phyloP scores from a whole-genome alignment of 192 early-diverging fungal genomes.

The Coemansia asiatica region DNA sequence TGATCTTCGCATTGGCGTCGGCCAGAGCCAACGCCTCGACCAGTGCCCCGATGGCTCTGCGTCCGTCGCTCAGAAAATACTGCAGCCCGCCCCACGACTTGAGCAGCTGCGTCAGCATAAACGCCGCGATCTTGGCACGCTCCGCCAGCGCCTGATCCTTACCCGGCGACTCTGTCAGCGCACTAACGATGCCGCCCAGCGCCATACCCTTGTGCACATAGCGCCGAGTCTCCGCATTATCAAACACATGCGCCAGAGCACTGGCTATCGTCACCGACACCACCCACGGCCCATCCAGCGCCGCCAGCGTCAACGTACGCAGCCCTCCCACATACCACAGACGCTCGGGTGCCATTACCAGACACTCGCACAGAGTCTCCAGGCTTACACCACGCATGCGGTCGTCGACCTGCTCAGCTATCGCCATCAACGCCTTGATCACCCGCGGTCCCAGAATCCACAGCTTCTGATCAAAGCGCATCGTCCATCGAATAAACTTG shows the following conservation, averaged over 20 bases:
- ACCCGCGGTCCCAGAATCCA: slow-evolving; percentile 45
- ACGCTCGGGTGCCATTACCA: slow-evolving; percentile 35
- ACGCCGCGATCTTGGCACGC: slow-evolving; percentile 47
- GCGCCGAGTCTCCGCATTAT: slow-evolving; percentile 35
- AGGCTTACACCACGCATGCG: slow-evolving; percentile 50
- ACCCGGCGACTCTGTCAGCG: slow-evolving; percentile 44
- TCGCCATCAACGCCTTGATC: slow-evolving; percentile 45
- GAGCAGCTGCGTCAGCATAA: slow-evolving; percentile 52
- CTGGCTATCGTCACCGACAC: slow-evolving; percentile 41
- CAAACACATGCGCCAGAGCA: slow-evolving; percentile 42
- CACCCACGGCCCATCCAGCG: slow-evolving; percentile 55
- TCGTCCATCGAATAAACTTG: slow-evolving; percentile 51
- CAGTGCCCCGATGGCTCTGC: slow-evolving; percentile 31
- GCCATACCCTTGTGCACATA: slow-evolving; percentile 37
- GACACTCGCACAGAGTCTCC: slow-evolving; percentile 53
- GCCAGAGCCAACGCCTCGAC: slow-evolving; percentile 41
- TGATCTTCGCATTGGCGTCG: slow-evolving; percentile 39
- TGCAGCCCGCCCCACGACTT: slow-evolving; percentile 59
- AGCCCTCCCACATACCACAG: slow-evolving; percentile 47
- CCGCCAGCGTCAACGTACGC: slow-evolving; percentile 44
- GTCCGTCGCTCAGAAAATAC: slow-evolving; percentile 51
- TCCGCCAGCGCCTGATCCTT: slow-evolving; percentile 43
- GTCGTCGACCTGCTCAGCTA: slow-evolving; percentile 55
- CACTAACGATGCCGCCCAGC: slow-evolving; percentile 44
- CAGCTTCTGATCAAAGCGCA: slow-evolving; percentile 26